Evolutionary conservation across 192 early-diverging fungal species (phyloP).

Genomic region (Paraglomus occultum): DNA sequence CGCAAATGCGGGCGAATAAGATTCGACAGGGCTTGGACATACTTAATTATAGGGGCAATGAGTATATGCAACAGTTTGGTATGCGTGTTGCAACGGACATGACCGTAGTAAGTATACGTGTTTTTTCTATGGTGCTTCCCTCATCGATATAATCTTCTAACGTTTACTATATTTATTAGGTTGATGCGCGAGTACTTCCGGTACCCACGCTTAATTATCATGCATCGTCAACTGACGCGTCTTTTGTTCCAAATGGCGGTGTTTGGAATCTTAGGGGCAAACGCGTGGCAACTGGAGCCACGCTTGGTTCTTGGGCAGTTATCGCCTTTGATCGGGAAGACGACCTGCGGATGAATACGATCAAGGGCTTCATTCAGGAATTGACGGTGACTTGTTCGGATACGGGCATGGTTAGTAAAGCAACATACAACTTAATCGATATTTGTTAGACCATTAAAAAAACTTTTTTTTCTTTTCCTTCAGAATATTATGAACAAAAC

Average conservation of each 20-base stretch:
- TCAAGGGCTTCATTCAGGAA: slow-evolving; percentile 68
- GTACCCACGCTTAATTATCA: slow-evolving; percentile 27
- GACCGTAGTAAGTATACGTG: slow-evolving; percentile 51
- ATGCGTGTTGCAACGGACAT: slow-evolving; percentile 65
- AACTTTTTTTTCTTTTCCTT: too few species aligned
- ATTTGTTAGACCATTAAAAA: too few species aligned
- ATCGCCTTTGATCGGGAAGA: slow-evolving; percentile 68
- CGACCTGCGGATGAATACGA: slow-evolving; percentile 43
- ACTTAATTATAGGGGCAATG: slow-evolving; percentile 63
- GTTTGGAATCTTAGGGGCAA: slow-evolving; percentile 89
- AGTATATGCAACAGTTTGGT: slow-evolving; percentile 77
- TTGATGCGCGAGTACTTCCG: neutral
- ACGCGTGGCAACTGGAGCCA: slow-evolving; percentile 70
- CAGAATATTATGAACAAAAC: slow-evolving; percentile 43
- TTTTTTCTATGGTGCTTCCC: slow-evolving; percentile 29
- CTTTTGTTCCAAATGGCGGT: slow-evolving; percentile 61
- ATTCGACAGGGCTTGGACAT: slow-evolving; percentile 74
- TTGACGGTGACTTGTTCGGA: slow-evolving; percentile 71
- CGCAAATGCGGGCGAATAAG: slow-evolving; percentile 78
- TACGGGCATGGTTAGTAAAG: slow-evolving; percentile 59
- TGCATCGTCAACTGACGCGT: slow-evolving; percentile 42
- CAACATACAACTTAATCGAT: too few species aligned
- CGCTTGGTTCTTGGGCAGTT: slow-evolving; percentile 76
- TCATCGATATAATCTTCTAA: slow-evolving; percentile 3
- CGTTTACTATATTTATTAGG: slow-evolving; percentile 14